Percentiles rank a stretch among this genome's conserved stretches.
Evolutionary conservation across 2,329 filamentous ascomycete species (phyloP).

Genomic region (Fusarium equiseti): DNA sequence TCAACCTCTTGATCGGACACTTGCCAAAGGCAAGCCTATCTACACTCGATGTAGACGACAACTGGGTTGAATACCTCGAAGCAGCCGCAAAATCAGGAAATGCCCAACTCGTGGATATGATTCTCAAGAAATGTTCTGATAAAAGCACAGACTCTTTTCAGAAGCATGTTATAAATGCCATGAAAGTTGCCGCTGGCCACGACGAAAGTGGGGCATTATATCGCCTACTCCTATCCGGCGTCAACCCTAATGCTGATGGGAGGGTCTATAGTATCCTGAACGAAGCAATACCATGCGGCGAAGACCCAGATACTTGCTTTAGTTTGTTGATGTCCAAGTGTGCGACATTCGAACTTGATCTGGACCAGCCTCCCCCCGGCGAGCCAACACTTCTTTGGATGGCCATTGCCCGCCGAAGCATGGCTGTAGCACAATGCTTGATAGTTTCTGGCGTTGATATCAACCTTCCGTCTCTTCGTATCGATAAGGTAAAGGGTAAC

Average conservation of each 20-base stretch:
- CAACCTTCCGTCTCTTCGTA: neutral
- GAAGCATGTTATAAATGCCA: neutral
- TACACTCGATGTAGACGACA: neutral
- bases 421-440: neutral
- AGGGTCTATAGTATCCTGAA: neutral
- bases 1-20: neutral
- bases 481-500: accelerated
- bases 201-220: accelerated
- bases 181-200: accelerated
- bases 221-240: neutral
- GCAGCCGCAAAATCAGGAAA: accelerated
- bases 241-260: neutral
- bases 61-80: neutral
- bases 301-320: neutral
- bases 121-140: neutral
- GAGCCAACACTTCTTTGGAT: neutral
- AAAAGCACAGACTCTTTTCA: accelerated
- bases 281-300: neutral
- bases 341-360: neutral
- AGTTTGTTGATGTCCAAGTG: neutral
- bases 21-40: neutral
- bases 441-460: neutral
- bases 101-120: accelerated
- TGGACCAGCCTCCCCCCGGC: neutral
- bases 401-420: accelerated